phyloP scores from a whole-genome alignment of 306 rosid genomes.

The Myrica gale region DNA sequence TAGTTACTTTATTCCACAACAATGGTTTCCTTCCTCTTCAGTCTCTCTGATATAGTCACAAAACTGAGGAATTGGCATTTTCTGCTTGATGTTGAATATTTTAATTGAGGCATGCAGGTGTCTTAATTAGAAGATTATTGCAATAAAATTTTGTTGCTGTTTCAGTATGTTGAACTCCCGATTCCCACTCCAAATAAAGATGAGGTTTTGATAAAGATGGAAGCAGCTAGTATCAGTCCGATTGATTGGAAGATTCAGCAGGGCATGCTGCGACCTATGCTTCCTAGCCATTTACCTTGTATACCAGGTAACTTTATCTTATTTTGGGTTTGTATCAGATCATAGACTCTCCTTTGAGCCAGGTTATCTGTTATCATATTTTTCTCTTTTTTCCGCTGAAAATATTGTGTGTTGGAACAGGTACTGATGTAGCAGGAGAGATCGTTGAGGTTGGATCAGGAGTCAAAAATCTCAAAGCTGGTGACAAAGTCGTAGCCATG shows the following conservation, averaged over 20 bases:
- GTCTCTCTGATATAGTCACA: no score
- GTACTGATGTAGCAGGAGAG: constrained; percentile 70
- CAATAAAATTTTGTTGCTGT: background rate
- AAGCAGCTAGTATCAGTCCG: constrained; percentile 63
- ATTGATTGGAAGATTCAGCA: constrained; percentile 72
- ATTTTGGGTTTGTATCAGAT: no score
- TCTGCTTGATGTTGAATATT: background rate
- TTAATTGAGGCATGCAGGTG: background rate
- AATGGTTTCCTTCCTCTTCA: no score
- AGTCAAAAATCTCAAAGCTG: constrained; percentile 51
- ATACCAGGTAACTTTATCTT: constrained; percentile 47
- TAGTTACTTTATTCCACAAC: no score
- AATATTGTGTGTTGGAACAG: constrained; percentile 19
- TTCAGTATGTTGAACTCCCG: constrained; percentile 44
- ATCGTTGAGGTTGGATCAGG: constrained; percentile 50
- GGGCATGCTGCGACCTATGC: constrained; percentile 41
- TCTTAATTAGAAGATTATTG: no score
- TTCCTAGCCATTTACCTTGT: constrained; percentile 55
- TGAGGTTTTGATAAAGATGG: constrained; percentile 61
- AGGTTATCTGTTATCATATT: no score
- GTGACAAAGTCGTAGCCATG: constrained; percentile 65
- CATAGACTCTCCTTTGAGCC: no score
- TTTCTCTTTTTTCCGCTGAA: background rate
- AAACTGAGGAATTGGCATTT: no score
- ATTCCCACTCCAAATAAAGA: constrained; percentile 49